A percentile compares a stretch with the other conserved stretches of the same genome.
phyloP scores from a whole-genome alignment of 2,329 filamentous ascomycete species.

The Xylaria sp. region DNA sequence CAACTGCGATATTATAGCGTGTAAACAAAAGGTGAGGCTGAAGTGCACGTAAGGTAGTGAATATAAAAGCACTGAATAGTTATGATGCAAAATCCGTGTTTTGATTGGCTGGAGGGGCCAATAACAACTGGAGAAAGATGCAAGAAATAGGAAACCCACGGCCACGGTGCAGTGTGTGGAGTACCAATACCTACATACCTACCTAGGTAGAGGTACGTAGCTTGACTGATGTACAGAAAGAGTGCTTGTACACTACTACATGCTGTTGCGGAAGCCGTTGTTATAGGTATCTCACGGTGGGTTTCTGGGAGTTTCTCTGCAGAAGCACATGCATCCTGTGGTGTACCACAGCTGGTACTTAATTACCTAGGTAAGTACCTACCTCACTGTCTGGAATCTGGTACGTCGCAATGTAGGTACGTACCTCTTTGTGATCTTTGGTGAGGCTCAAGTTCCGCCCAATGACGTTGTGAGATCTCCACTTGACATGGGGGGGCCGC shows the following conservation, averaged over 20 bases:
- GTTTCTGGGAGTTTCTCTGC: not conserved
- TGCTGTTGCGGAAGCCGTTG: not conserved
- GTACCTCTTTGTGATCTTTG: not conserved
- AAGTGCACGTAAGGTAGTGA: not conserved
- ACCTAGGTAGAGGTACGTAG: not conserved
- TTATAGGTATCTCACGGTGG: not conserved
- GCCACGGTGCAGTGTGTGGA: constrained; percentile 20
- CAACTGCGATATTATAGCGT: not conserved
- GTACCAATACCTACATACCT: not conserved
- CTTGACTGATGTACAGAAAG: too few species aligned
- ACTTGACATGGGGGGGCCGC: not conserved
- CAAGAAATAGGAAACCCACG: not conserved
- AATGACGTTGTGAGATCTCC: constrained; percentile 30
- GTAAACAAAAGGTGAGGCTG: constrained; percentile 10
- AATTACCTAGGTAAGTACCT: not conserved
- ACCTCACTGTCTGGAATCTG: not conserved
- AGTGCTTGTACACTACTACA: too few species aligned
- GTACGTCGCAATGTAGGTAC: not conserved
- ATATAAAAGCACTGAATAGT: not conserved
- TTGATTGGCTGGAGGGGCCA: constrained; percentile 18
- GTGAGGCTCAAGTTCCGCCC: constrained; percentile 12
- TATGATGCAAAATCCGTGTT: not conserved
- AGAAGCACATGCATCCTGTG: not conserved
- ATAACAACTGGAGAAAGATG: constrained; percentile 22
- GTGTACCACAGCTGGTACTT: not conserved